Percentiles rank a stretch among this genome's conserved stretches.
Conservation (phyloP, 2,329 filamentous ascomycete species). For the Aspergillus sp. region DNA sequence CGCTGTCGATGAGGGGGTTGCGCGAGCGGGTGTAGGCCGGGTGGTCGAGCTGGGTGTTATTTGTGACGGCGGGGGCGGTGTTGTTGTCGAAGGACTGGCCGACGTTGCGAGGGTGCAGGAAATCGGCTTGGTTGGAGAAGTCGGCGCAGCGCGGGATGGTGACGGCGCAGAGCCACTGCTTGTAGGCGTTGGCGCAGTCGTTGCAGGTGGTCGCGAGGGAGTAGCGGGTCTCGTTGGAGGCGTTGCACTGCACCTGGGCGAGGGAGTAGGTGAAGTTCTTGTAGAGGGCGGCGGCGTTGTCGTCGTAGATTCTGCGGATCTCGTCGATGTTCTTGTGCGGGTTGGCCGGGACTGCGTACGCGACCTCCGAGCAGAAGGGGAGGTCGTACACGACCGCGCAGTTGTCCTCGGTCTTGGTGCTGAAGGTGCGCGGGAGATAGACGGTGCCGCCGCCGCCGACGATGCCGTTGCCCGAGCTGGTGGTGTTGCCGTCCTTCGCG, state of each 20-base stretch:
- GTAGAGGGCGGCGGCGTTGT: slow-evolving; percentile 67
- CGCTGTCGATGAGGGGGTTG: slow-evolving; percentile 68
- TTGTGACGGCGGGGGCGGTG: slow-evolving; percentile 46
- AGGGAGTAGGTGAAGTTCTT: slow-evolving; percentile 77
- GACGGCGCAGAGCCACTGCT: slow-evolving; percentile 91
- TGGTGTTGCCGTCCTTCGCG: slow-evolving; percentile 59
- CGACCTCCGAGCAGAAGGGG: slow-evolving; percentile 82
- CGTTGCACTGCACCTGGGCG: slow-evolving; percentile 81
- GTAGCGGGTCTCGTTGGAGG: slow-evolving; percentile 69
- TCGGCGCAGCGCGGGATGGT: slow-evolving; percentile 90
- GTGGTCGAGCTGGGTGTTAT: slow-evolving; percentile 28
- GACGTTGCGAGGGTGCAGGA: slow-evolving; percentile 69
- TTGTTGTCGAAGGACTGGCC: slow-evolving; percentile 69
- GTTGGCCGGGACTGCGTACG: slow-evolving; percentile 88
- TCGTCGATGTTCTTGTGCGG: slow-evolving; percentile 58
- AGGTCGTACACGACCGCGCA: slow-evolving; percentile 85
- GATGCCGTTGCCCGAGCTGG: slow-evolving; percentile 51
- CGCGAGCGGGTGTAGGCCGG: slow-evolving; percentile 59
- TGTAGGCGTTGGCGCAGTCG: slow-evolving; percentile 79
- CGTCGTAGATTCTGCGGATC: slow-evolving; percentile 74
- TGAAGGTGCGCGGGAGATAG: slow-evolving; percentile 69
- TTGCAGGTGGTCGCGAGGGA: slow-evolving; percentile 74
- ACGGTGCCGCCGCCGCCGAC: slow-evolving; percentile 74
- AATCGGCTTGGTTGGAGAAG: slow-evolving; percentile 58
- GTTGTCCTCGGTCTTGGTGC: slow-evolving; percentile 73